phyloP scores from a whole-genome alignment of 371 early-diverging fungal genomes.

The Blakeslea trispora region DNA sequence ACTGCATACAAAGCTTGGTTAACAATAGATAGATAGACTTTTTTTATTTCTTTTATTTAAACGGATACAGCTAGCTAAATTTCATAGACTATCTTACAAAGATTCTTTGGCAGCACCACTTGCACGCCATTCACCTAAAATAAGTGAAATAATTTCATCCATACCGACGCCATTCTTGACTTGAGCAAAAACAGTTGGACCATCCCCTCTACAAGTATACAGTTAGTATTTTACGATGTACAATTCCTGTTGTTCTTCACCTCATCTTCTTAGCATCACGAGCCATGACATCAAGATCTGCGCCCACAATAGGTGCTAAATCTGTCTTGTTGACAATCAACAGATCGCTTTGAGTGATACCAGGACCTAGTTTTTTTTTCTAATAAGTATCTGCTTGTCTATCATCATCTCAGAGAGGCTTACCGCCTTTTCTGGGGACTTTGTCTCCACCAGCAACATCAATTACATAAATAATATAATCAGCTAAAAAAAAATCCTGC shows the following conservation, averaged over 20 bases:
- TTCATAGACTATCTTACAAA: background rate
- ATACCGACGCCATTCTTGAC: conserved; percentile 88
- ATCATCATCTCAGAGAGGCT: background rate
- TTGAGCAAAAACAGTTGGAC: conserved; percentile 84
- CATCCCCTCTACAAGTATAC: conserved; percentile 52
- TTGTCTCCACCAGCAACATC: conserved; percentile 97
- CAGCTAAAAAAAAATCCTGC: conserved; percentile 61
- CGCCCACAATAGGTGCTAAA: conserved; percentile 85
- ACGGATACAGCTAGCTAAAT: no score
- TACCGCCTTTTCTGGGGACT: conserved; percentile 81
- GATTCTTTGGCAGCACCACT: conserved; percentile 55
- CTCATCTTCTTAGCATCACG: conserved; percentile 92
- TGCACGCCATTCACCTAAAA: conserved; percentile 76
- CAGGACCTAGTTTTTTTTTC: conserved; percentile 63
- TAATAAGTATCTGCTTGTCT: background rate
- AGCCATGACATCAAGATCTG: conserved; percentile 88
- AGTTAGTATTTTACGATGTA: conserved; percentile 12
- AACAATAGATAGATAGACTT: no score
- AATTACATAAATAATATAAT: conserved; percentile 95
- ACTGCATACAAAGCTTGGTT: no score
- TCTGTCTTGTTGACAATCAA: conserved; percentile 95
- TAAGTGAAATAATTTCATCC: conserved; percentile 77
- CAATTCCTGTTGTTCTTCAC: no score
- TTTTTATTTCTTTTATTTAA: no score
- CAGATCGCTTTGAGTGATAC: conserved; percentile 93